These are phyloP conservation scores for Aspergillus haitiensis DNA, from an alignment of 495 filamentous ascomycete species.

Conservation along the genomic window DNA sequence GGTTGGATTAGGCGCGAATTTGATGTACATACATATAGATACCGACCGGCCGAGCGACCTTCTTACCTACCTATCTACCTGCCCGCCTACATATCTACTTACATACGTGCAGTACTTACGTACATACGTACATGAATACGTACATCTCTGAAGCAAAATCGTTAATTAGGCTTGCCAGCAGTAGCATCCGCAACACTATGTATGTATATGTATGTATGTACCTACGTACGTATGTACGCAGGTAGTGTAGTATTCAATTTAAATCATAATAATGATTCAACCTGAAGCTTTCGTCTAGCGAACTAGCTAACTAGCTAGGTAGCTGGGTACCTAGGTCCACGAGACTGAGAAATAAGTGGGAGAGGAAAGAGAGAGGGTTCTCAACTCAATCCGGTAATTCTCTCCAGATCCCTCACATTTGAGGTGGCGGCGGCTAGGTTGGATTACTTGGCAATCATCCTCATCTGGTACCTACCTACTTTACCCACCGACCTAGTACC, in stretches of 20 bases:
- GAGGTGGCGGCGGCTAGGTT: neutral
- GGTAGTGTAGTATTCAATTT: too few relatives aligned
- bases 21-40: neutral
- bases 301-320: too few relatives aligned
- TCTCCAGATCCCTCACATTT: constrained; percentile 18
- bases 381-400: constrained; percentile 10
- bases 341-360: neutral
- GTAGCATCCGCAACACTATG: neutral
- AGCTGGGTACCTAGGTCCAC: too few relatives aligned
- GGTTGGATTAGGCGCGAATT: neutral
- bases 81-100: too few relatives aligned
- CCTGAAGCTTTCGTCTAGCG: neutral
- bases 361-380: constrained; percentile 1
- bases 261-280: neutral
- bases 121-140: too few relatives aligned
- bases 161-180: too few relatives aligned
- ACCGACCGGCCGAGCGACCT: too few relatives aligned
- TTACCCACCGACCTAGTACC: neutral
- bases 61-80: too few relatives aligned
- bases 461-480: neutral
- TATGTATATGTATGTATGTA: neutral
- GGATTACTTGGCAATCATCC: neutral
- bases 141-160: too few relatives aligned
- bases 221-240: neutral
- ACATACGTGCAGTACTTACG: too few relatives aligned